Evolutionary conservation across 176 grass and related monocot genomes (phyloP).

Genomic region (Aegilops speltoides): DNA sequence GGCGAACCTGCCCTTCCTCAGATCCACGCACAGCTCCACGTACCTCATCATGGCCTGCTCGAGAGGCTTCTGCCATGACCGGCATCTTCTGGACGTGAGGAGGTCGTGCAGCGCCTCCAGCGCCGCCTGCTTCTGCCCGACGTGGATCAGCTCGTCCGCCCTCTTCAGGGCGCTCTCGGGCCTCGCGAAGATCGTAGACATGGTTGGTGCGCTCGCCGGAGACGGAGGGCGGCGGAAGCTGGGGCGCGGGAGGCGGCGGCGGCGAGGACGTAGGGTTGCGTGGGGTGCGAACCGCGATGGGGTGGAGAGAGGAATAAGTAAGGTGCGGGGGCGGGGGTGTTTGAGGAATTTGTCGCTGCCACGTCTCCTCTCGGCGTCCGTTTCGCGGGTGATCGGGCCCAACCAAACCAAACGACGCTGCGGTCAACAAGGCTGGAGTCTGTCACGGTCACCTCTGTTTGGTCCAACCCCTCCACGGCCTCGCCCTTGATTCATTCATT

Average conservation of each 20-base stretch:
- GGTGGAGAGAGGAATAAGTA: background rate
- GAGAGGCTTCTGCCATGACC: conserved; percentile 86
- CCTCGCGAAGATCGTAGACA: conserved; percentile 74
- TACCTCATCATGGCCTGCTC: conserved; percentile 97
- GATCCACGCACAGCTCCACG: conserved; percentile 88
- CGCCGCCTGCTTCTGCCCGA: conserved; percentile 94
- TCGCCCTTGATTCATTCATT: no score
- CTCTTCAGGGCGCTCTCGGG: conserved; percentile 96
- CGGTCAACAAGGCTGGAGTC: no score
- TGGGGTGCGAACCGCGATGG: background rate
- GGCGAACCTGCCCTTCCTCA: conserved; percentile 88
- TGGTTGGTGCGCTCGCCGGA: conserved; percentile 40
- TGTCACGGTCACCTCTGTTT: no score
- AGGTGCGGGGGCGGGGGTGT: background rate
- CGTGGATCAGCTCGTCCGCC: conserved; percentile 88
- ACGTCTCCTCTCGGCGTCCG: background rate
- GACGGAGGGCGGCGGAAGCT: background rate
- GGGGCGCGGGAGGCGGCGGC: background rate
- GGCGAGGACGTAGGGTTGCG: conserved; percentile 28
- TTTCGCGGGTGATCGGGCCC: background rate
- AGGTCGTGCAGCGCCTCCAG: conserved; percentile 87
- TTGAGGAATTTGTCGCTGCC: background rate
- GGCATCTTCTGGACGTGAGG: conserved; percentile 83
- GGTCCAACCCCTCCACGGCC: no score
- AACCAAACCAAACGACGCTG: no score